phyloP scores from a whole-genome alignment of 176 grass and related monocot genomes.

The Aegilops speltoides region DNA sequence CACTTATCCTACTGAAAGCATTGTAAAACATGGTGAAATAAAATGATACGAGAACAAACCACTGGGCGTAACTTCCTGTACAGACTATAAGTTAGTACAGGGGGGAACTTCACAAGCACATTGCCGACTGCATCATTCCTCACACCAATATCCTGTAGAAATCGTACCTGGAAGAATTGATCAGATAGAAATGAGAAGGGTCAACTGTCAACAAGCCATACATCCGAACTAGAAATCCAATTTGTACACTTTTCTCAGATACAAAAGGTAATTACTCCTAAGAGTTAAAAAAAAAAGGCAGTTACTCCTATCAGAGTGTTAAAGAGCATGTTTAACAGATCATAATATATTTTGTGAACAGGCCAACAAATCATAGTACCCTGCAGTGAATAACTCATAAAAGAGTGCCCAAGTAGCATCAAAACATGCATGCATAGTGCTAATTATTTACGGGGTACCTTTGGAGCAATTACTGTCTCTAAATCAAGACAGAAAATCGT shows the following conservation, averaged over 20 bases:
- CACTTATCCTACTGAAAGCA: slow-evolving; percentile 15
- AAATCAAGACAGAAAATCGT: slow-evolving; percentile 95
- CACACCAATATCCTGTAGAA: slow-evolving; percentile 87
- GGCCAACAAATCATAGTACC: not conserved
- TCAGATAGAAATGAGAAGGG: slow-evolving; percentile 22
- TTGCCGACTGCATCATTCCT: slow-evolving; percentile 73
- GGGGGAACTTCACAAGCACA: slow-evolving; percentile 84
- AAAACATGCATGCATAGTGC: not conserved
- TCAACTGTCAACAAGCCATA: not conserved
- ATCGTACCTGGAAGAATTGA: slow-evolving; percentile 62
- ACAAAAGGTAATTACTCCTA: not conserved
- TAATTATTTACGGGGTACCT: slow-evolving; percentile 45
- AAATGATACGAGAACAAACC: slow-evolving; percentile 50
- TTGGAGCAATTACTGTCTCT: slow-evolving; percentile 85
- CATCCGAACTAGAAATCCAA: not conserved
- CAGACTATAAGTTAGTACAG: slow-evolving; percentile 75
- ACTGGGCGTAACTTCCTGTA: slow-evolving; percentile 96
- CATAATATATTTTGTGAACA: not conserved
- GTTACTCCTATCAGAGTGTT: not conserved
- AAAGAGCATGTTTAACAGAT: not conserved
- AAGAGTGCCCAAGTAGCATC: not conserved
- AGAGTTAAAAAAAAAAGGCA: not conserved
- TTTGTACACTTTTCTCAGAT: not conserved
- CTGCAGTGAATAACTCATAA: not conserved
- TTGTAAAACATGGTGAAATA: not conserved